Conservation (phyloP, 73 alveolate species). For the Uronychia binucleata region DNA sequence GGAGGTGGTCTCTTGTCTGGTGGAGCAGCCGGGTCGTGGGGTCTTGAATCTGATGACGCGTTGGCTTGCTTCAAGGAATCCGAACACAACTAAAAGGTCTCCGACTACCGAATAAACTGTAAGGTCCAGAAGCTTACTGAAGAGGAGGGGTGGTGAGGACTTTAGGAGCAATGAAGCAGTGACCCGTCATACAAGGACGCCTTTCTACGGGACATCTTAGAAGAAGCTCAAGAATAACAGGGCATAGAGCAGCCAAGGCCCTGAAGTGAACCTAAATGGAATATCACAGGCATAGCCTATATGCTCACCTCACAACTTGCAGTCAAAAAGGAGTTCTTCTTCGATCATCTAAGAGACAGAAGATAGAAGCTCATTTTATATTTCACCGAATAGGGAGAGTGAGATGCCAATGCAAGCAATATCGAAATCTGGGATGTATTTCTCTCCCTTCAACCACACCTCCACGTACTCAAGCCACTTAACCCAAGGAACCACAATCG, state of each 20-base stretch:
- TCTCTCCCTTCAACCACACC: neutral
- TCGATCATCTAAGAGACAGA: neutral
- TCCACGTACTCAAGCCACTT: neutral
- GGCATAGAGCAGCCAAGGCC: neutral
- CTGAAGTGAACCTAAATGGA: neutral
- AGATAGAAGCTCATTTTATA: neutral
- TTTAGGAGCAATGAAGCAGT: neutral
- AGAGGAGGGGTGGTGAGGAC: neutral
- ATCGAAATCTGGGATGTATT: neutral
- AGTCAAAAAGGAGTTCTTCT: neutral
- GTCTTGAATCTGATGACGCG: neutral
- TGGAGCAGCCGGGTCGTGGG: neutral
- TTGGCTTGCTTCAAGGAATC: neutral
- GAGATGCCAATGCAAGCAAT: neutral
- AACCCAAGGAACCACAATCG: neutral
- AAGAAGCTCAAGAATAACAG: neutral
- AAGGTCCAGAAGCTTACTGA: neutral
- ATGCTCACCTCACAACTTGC: neutral
- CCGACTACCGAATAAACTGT: neutral
- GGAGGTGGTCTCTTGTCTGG: slow-evolving; percentile 29
- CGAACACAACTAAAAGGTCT: neutral
- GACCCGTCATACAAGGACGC: neutral
- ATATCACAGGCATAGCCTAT: neutral
- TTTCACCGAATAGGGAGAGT: neutral
- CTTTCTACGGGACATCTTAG: neutral